phyloP scores from a whole-genome alignment of 495 filamentous ascomycete species.

The Penicillium cataractarum region DNA sequence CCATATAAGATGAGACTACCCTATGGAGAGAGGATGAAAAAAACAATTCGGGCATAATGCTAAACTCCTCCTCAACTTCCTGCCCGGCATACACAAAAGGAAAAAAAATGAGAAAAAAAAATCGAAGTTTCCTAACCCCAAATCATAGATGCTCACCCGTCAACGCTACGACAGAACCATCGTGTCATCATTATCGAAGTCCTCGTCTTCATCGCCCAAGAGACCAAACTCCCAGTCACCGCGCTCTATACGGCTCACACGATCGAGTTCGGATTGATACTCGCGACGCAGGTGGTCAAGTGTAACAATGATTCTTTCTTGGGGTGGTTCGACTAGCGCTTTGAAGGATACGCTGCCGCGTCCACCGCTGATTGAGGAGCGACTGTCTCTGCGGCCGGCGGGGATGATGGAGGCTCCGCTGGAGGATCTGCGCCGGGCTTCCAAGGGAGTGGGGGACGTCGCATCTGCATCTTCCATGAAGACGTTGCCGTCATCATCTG shows the following conservation, averaged over 20 bases:
- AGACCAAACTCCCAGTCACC: conserved; percentile 65
- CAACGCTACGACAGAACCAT: conserved; percentile 43
- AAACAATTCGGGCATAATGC: conserved; percentile 22
- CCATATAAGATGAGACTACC: conserved; percentile 19
- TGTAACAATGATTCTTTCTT: conserved; percentile 64
- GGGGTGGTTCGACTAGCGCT: conserved; percentile 21
- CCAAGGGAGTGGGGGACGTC: conserved; percentile 19
- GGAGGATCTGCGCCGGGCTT: conserved; percentile 15
- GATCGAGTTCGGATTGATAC: conserved; percentile 86
- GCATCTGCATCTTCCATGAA: conserved; percentile 44
- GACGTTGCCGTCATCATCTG: conserved; percentile 48
- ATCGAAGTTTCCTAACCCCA: conserved; percentile 4
- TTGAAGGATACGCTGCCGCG: conserved; percentile 24
- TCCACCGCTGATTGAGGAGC: conserved; percentile 32
- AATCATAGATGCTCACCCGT: conserved; percentile 12
- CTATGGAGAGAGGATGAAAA: conserved; percentile 18
- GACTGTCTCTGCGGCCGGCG: conserved; percentile 30
- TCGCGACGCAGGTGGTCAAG: conserved; percentile 80
- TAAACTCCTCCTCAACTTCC: conserved; percentile 27
- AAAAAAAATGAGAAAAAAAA: conserved; percentile 4
- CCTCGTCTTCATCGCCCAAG: conserved; percentile 36
- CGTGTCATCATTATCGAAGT: conserved; percentile 45
- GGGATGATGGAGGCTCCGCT: conserved; percentile 21
- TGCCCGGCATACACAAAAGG: conserved; percentile 17
- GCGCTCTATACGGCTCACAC: conserved; percentile 62